These are phyloP conservation scores for Acanthochlamys bracteata DNA, from an alignment of 106 monocot species.

Conservation along the genomic window DNA sequence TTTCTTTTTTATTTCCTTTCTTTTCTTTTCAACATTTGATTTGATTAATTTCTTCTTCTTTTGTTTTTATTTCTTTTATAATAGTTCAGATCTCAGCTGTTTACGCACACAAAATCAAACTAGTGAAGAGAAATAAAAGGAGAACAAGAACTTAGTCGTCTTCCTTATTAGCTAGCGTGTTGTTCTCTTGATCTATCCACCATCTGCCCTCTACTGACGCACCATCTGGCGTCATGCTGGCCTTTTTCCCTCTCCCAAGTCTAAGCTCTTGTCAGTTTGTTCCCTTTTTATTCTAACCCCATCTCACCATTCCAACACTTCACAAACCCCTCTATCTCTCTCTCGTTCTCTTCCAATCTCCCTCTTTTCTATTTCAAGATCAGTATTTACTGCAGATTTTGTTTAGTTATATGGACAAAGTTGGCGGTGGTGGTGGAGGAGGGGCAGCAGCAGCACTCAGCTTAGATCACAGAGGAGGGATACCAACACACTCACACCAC, in stretches of 20 bases:
- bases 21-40: too few species aligned
- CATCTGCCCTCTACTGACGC: conserved; percentile 32
- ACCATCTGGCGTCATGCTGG: conserved; percentile 21
- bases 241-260: not conserved
- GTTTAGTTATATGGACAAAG: conserved; percentile 20
- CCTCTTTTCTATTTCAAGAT: conserved; percentile 25
- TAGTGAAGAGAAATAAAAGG: too few species aligned
- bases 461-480: conserved; percentile 8
- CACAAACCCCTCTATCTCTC: not conserved
- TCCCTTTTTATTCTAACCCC: conserved; percentile 22
- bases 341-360: too few species aligned
- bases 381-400: not conserved
- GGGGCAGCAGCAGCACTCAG: conserved; percentile 1
- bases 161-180: too few species aligned
- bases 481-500: not conserved
- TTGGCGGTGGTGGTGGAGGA: conserved; percentile 1
- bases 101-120: too few species aligned
- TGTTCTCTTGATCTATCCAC: not conserved
- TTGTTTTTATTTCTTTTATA: too few species aligned
- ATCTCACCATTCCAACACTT: not conserved
- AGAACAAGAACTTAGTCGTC: too few species aligned
- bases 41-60: too few species aligned
- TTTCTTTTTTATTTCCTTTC: too few species aligned
- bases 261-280: too few species aligned
- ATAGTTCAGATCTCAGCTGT: too few species aligned